Base-by-base conservation (phyloP, 192 early-diverging fungal species). In the Podochytrium sp. region DNA sequence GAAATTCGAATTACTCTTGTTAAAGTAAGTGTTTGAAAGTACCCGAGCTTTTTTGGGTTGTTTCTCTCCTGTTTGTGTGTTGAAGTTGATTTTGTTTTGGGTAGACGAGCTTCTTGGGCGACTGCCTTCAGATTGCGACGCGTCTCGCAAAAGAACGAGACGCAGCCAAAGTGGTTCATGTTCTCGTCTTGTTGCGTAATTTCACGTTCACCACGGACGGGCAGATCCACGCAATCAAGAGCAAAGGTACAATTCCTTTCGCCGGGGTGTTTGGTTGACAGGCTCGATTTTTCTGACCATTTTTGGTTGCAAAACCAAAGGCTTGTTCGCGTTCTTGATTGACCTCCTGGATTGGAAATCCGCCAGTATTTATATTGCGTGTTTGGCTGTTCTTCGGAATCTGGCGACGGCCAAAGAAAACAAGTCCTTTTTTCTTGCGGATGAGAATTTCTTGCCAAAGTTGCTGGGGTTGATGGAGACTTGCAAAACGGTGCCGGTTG, bases 371-470 rank as follows among this genome's bases (percentile, higher is more conserved):
- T 61, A 64, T 47, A 40, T 38, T 42, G 7, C 30, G 16, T 73
- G 62, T 30, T 3, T 83, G 55, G 59, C 39, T 29, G 47, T 83
- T 2, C 71, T 81, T 18, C 37, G 69, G 30, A 77, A 79, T 49
- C 58, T 83, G 57, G 77, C 77, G 20, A 39, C 64, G 18, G 23
- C 49, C 33, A 79, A 69, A 38, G 82, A 83, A 56, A 81, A 76
- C 51, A 78, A 81, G 59, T 27, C 77, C 2, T 68, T 73, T 68
- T 82, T 83, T 59, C 23, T 81, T 20, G 42, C 71, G 1, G 62
- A 73, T 50, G 79, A 74, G 56, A 61, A 67, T 51, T 72, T 52
- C 10, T 35, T 75, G 23, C 47, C 53, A n/a, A 34, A 37, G 10
- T 32, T 73, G 60, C 27, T 63, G 25, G 16, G 12, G 3, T 33